A percentile compares a stretch with the other conserved stretches of the same genome.
phyloP scores from a whole-genome alignment of 805 yeast species.

The Pichia thaimueangensis region DNA sequence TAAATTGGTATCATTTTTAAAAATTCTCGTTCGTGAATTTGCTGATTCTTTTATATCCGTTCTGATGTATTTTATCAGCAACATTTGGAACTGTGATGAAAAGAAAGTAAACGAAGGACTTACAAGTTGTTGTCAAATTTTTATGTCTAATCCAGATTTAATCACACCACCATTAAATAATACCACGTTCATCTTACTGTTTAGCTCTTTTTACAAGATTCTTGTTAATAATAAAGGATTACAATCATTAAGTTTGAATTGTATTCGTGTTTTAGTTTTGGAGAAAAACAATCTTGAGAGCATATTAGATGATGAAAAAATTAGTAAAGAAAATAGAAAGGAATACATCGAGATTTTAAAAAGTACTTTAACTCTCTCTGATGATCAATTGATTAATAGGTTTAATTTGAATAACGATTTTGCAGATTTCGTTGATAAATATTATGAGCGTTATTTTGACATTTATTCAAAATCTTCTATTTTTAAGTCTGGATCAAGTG shows the following conservation, averaged over 20 bases:
- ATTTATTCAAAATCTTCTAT: conserved; percentile 2
- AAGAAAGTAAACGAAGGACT: conserved; percentile 4
- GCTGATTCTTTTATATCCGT: conserved; percentile 11
- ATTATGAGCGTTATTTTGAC: conserved; percentile 8
- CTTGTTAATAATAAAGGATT: conserved; percentile 11
- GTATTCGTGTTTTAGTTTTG: conserved; percentile 19
- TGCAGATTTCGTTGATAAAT: conserved; percentile 6
- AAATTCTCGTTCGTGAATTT: conserved; percentile 7
- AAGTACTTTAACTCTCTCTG: conserved; percentile 12
- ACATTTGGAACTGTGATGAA: conserved; percentile 3
- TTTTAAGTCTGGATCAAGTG: conserved; percentile 2
- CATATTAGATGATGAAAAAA: not conserved
- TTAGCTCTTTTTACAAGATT: conserved; percentile 15
- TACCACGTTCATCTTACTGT: conserved; percentile 11
- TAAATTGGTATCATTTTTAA: not conserved
- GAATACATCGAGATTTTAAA: conserved; percentile 5
- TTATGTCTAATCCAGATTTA: conserved; percentile 19
- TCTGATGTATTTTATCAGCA: conserved; percentile 10
- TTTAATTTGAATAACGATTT: conserved; percentile 12
- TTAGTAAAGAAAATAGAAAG: not conserved
- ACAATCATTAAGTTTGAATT: conserved; percentile 19
- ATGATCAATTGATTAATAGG: conserved; percentile 17
- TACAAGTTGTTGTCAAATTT: conserved; percentile 19
- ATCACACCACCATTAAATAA: conserved; percentile 10
- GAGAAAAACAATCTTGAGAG: conserved; percentile 3